These are phyloP conservation scores for Daldinia sp. DNA, from an alignment of 2,329 filamentous ascomycete species.

Conservation along the genomic window DNA sequence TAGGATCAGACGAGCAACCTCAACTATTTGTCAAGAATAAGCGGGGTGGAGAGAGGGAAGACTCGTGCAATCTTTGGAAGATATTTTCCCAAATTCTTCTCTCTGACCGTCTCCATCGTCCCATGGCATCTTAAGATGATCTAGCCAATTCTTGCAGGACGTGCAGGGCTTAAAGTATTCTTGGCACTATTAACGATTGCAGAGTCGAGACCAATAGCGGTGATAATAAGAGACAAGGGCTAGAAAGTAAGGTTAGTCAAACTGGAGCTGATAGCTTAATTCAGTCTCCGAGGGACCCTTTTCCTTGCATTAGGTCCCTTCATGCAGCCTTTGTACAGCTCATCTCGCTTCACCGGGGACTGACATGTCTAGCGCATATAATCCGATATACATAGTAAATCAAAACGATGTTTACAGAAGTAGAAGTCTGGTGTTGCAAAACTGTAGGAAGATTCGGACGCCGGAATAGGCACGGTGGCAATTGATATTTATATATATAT, in stretches of 20 bases:
- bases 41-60: background rate
- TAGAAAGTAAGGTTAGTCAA: background rate
- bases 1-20: background rate
- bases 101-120: background rate
- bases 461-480: too few species aligned
- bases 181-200: slow-evolving; percentile 10
- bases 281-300: slow-evolving; percentile 2
- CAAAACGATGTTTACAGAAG: too few species aligned
- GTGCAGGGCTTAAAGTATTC: slow-evolving; percentile 2
- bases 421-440: too few species aligned
- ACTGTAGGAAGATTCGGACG: too few species aligned
- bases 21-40: background rate
- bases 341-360: background rate
- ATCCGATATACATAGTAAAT: too few species aligned
- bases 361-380: background rate
- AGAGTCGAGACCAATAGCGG: slow-evolving; percentile 12
- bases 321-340: background rate
- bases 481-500: too few species aligned
- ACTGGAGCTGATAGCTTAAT: slow-evolving; percentile 4
- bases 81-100: background rate
- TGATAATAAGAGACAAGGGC: slow-evolving; percentile 8
- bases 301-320: too few species aligned
- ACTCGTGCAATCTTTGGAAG: background rate
- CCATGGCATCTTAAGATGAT: background rate
- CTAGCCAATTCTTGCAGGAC: slow-evolving; percentile 2